A percentile compares a stretch with the other conserved stretches of the same genome.
Conservation (phyloP, 2,329 filamentous ascomycete genomes). For the Diplodia mutila region DNA sequence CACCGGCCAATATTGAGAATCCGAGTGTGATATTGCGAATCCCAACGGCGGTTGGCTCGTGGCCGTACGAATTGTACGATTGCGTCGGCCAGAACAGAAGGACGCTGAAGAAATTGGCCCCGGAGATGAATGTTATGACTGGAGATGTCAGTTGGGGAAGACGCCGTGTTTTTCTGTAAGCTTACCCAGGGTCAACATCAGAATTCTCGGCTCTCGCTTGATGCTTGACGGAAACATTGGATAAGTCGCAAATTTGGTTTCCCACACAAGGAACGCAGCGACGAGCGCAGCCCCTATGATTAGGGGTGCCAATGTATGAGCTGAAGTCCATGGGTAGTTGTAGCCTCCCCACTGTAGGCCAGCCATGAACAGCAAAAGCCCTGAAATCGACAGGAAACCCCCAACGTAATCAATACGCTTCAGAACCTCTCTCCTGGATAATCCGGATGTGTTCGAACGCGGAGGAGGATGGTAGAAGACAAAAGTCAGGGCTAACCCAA, state of each 20-base stretch:
- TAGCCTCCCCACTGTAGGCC: conserved; percentile 47
- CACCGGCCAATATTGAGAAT: conserved; percentile 36
- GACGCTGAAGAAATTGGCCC: conserved; percentile 39
- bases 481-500: conserved; percentile 36
- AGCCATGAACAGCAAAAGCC: conserved; percentile 44
- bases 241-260: conserved; percentile 43
- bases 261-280: conserved; percentile 40
- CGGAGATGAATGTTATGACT: conserved; percentile 41
- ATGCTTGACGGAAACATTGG: conserved; percentile 46
- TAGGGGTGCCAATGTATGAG: conserved; percentile 43
- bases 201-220: conserved; percentile 17
- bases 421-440: conserved; percentile 37
- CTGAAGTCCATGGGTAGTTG: conserved; percentile 44
- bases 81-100: conserved; percentile 41
- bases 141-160: background rate
- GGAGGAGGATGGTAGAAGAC: conserved; percentile 37
- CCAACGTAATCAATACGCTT: conserved; percentile 40
- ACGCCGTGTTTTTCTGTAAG: too few relatives aligned
- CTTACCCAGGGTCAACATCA: conserved; percentile 57
- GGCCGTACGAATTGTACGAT: conserved; percentile 37
- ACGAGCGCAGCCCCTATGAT: conserved; percentile 43
- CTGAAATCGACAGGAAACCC: conserved; percentile 37
- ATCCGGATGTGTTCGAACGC: conserved; percentile 39
- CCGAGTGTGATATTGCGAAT: conserved; percentile 36
- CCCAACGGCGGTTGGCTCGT: conserved; percentile 38